Conservation (phyloP, 169 alveolate genomes). For the Prorocentrum cordatum region DNA sequence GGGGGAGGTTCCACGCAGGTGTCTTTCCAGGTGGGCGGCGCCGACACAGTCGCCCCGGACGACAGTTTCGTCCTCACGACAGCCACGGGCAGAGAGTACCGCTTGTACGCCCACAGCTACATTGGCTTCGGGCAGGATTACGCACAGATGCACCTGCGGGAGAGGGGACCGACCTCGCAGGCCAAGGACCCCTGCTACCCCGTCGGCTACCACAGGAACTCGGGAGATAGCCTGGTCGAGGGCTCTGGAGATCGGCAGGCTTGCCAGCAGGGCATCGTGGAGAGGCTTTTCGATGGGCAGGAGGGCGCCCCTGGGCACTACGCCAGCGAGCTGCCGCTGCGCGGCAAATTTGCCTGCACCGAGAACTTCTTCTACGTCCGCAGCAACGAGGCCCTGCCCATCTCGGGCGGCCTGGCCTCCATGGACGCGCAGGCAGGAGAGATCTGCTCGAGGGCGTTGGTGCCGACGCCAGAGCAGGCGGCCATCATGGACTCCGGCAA, state of each 20-base stretch:
- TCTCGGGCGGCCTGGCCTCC: neutral
- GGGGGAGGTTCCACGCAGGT: slow-evolving; percentile 56
- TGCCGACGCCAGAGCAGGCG: neutral
- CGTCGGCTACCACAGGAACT: neutral
- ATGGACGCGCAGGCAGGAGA: neutral
- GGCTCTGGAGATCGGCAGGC: no score
- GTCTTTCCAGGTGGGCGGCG: neutral
- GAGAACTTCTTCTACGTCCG: slow-evolving; percentile 27
- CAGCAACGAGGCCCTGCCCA: neutral
- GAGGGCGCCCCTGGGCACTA: slow-evolving; percentile 3
- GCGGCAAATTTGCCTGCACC: neutral
- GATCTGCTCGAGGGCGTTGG: neutral
- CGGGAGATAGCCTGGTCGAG: no score
- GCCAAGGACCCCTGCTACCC: slow-evolving; percentile 18
- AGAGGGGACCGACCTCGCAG: no score
- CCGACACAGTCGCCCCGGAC: neutral
- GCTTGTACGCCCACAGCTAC: slow-evolving; percentile 58
- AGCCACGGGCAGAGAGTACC: neutral
- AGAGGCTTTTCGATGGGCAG: no score
- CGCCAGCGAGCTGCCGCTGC: neutral
- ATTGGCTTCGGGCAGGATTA: slow-evolving; percentile 58
- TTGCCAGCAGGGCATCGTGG: no score
- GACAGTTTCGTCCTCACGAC: neutral
- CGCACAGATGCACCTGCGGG: slow-evolving; percentile 21
- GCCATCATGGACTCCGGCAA: no score